Percentiles rank a stretch among this genome's conserved stretches.
Conservation (phyloP, 1,284 basidiomycete genomes). For the Cutaneotrichosporon sp. region DNA sequence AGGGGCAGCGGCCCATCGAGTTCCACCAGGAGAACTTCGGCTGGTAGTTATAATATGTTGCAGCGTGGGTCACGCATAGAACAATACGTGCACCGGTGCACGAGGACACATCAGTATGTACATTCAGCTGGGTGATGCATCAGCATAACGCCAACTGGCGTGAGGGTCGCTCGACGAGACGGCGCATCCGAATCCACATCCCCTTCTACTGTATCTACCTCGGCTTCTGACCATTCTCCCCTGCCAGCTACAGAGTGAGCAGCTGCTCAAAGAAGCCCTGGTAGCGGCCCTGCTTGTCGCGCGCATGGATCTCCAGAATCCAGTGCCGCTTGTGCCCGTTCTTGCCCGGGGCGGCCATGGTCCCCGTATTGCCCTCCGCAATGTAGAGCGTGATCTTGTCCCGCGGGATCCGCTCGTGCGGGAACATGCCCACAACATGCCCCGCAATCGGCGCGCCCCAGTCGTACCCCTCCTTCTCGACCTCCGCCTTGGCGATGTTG, state of each 20-base stretch:
- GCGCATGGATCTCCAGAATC: slow-evolving; percentile 18
- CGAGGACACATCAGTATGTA: no score
- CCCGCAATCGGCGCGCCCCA: slow-evolving; percentile 17
- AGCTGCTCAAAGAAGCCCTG: slow-evolving; percentile 22
- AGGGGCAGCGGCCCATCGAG: slow-evolving; percentile 25
- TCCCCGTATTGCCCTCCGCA: slow-evolving; percentile 5
- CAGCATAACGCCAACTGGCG: no score
- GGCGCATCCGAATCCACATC: no score
- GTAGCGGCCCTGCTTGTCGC: slow-evolving; percentile 5
- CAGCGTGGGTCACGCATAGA: no score
- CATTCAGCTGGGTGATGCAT: no score
- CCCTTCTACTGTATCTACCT: no score
- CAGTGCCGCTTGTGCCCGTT: slow-evolving; percentile 14
- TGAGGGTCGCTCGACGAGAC: no score
- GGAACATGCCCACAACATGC: slow-evolving; percentile 15
- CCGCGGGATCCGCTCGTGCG: slow-evolving; percentile 18
- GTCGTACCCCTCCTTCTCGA: slow-evolving; percentile 3
- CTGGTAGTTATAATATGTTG: no score
- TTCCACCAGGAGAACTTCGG: slow-evolving; percentile 31
- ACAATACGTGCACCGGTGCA: no score
- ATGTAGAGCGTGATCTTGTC: slow-evolving; percentile 22
- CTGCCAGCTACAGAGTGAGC: slow-evolving; percentile 6
- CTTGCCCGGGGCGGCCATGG: slow-evolving; percentile 10
- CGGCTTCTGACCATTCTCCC: no score
- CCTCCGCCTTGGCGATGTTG: slow-evolving; percentile 3